Conservation (phyloP, 345 rosid genomes). For the Brassica juncea region DNA sequence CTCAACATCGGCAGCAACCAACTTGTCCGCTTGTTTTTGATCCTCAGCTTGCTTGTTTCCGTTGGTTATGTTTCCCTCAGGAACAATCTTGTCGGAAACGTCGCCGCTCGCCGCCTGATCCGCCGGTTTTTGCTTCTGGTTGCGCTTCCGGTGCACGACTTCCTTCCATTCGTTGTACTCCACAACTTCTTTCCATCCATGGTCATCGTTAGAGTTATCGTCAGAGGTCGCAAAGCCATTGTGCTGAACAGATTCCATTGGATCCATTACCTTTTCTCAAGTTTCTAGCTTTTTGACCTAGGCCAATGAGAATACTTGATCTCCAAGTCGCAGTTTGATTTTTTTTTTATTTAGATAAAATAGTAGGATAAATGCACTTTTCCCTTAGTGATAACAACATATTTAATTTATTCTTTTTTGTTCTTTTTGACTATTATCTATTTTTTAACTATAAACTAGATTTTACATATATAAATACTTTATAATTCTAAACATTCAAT, state of each 20-base stretch:
- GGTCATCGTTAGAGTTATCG: background rate
- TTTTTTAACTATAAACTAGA: no score
- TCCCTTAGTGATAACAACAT: background rate
- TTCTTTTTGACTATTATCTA: no score
- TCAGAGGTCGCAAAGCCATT: background rate
- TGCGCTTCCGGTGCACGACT: background rate
- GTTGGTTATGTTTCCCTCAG: background rate
- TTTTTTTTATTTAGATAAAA: background rate
- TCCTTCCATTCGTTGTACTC: background rate
- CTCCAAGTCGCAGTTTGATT: background rate
- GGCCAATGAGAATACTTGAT: background rate
- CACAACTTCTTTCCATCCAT: background rate
- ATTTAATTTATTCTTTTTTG: no score
- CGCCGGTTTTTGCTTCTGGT: background rate
- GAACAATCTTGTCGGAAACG: background rate
- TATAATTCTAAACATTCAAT: no score
- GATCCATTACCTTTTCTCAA: background rate
- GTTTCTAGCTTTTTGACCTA: background rate
- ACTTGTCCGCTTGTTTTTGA: background rate
- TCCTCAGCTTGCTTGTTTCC: background rate
- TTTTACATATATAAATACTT: no score
- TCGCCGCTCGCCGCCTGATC: background rate
- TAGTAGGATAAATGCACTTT: background rate
- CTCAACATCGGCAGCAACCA: background rate
- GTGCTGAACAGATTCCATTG: background rate